A percentile compares a stretch with the other conserved stretches of the same genome.
These are phyloP conservation scores for Pseudoperonospora humuli DNA, from an alignment of 352 stramenopile genomes.

Conservation along the genomic window DNA sequence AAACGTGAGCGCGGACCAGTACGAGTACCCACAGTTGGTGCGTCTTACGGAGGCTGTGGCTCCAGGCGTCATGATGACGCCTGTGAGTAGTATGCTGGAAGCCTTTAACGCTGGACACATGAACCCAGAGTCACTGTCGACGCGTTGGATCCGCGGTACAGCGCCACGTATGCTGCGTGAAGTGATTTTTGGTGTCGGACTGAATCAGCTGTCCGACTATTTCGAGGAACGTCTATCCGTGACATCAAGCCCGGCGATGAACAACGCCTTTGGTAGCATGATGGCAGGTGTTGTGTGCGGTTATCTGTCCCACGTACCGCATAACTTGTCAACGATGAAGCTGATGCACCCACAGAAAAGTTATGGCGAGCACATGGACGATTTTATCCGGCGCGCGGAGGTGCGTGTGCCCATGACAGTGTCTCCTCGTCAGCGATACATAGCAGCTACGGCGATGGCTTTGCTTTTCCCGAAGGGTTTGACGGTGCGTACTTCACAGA, in stretches of 20 bases:
- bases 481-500: conserved; percentile 87
- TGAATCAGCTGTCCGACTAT: conserved; percentile 92
- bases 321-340: conserved; percentile 95
- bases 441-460: conserved; percentile 64
- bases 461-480: conserved; percentile 83
- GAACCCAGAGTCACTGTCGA: conserved; percentile 86
- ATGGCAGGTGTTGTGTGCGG: conserved; percentile 85
- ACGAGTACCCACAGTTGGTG: conserved; percentile 72
- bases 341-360: conserved; percentile 89
- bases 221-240: conserved; percentile 87
- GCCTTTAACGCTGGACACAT: conserved; percentile 91
- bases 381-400: conserved; percentile 78
- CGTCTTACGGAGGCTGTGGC: conserved; percentile 74
- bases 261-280: conserved; percentile 86
- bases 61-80: conserved; percentile 90
- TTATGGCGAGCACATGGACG: conserved; percentile 75
- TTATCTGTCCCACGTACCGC: conserved; percentile 92
- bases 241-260: conserved; percentile 56
- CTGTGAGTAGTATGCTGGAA: conserved; percentile 87
- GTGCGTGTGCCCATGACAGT: conserved; percentile 74
- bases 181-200: conserved; percentile 90
- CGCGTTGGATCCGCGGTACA: conserved; percentile 86
- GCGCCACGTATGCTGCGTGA: conserved; percentile 81
- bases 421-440: conserved; percentile 57
- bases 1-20: conserved; percentile 75